Conservation (phyloP, 345 rosid genomes). For the Eucalyptus cladocalyx region DNA sequence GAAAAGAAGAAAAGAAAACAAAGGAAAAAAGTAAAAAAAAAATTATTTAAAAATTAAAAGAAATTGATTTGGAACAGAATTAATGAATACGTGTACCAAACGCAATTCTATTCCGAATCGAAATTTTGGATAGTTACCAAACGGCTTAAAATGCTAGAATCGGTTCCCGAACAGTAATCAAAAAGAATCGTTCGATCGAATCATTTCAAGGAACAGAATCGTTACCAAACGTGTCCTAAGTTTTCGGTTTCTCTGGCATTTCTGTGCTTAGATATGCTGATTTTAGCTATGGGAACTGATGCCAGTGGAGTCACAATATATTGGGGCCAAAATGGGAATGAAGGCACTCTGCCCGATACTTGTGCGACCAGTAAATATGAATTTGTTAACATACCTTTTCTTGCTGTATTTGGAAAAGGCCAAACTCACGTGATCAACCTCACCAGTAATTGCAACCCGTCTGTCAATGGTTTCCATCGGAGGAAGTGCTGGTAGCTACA, state of each 20-base stretch:
- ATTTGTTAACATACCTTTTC: conserved; percentile 44
- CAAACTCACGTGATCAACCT: conserved; percentile 34
- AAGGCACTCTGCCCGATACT: conserved; percentile 27
- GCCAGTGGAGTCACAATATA: conserved; percentile 20
- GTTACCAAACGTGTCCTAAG: no score
- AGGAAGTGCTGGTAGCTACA: conserved; percentile 24
- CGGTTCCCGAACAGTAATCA: no score
- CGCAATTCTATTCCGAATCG: no score
- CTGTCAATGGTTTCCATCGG: conserved; percentile 30
- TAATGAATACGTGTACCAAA: no score
- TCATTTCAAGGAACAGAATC: no score
- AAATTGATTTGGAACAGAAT: no score
- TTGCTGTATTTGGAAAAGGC: conserved; percentile 39
- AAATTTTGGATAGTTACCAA: no score
- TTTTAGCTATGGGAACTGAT: not conserved
- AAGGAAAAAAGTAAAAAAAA: no score
- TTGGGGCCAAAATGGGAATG: conserved; percentile 36
- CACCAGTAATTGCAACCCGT: conserved; percentile 45
- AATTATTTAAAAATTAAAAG: no score
- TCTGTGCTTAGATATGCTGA: not conserved
- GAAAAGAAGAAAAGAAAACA: no score
- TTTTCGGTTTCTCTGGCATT: not conserved
- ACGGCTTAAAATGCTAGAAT: no score
- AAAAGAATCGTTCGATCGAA: no score
- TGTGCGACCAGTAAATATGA: conserved; percentile 34